Evolutionary conservation across 352 stramenopile genomes (phyloP).

Genomic region (Phytophthora sp.): DNA sequence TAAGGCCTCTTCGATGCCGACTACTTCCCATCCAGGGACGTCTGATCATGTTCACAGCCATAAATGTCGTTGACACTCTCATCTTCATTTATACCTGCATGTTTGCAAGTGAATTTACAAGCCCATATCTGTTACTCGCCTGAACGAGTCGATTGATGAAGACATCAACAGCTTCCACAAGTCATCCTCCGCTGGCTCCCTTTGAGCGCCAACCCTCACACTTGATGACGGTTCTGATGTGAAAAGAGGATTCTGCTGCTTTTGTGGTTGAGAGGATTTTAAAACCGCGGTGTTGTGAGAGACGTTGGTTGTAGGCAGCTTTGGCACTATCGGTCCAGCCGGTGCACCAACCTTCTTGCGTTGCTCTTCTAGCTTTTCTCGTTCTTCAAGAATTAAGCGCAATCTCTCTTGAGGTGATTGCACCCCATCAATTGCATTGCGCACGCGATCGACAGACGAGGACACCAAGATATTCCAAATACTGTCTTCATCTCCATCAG

Average conservation of each 20-base stretch:
- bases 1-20: no score
- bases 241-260: constrained; percentile 35
- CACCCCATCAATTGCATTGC: constrained; percentile 51
- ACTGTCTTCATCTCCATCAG: constrained; percentile 59
- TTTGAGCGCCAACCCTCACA: neutral
- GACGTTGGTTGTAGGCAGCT: neutral
- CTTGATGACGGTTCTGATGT: constrained; percentile 6
- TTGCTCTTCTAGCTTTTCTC: constrained; percentile 66
- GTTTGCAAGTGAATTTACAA: constrained; percentile 30
- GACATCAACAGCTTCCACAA: constrained; percentile 81
- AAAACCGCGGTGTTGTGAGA: neutral
- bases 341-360: constrained; percentile 46
- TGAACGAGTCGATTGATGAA: constrained; percentile 53
- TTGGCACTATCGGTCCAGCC: constrained; percentile 12
- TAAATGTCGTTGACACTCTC: no score
- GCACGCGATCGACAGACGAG: constrained; percentile 73
- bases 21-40: no score
- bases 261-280: constrained; percentile 7
- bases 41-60: no score
- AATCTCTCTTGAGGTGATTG: constrained; percentile 56
- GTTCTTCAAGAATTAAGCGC: constrained; percentile 65
- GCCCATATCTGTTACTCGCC: constrained; percentile 39
- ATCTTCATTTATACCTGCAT: no score
- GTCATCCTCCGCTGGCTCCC: constrained; percentile 55
- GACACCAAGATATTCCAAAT: constrained; percentile 76